Conservation (phyloP, 495 filamentous ascomycete genomes). For the Xylaria acuta region DNA sequence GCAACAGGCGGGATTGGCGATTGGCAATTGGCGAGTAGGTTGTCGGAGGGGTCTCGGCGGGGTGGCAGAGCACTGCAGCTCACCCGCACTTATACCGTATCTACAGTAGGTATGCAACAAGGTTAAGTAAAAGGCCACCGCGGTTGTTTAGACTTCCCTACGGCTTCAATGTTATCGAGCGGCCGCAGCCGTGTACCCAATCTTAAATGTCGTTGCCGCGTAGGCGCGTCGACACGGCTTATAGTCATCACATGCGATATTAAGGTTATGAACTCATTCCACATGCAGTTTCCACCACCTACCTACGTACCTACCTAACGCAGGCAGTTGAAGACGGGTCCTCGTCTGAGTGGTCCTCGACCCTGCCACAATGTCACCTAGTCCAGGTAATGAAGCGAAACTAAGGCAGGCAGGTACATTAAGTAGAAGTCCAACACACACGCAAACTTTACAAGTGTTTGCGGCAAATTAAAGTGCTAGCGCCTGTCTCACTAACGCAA, state of each 20-base stretch:
- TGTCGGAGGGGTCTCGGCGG: slow-evolving; percentile 16
- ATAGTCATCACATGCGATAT: neutral
- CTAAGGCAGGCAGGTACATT: neutral
- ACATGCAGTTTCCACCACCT: neutral
- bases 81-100: neutral
- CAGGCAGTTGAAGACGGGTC: neutral
- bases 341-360: slow-evolving; percentile 6
- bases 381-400: neutral
- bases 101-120: too few species aligned
- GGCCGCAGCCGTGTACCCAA: neutral
- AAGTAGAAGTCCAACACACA: neutral
- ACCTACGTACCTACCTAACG: neutral
- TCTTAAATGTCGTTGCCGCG: neutral
- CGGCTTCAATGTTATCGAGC: too few species aligned
- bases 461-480: neutral
- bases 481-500: neutral
- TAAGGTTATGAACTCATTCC: neutral
- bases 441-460: neutral
- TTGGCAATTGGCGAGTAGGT: neutral
- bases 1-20: slow-evolving; percentile 8
- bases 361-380: slow-evolving; percentile 4
- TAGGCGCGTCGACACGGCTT: neutral
- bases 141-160: too few species aligned
- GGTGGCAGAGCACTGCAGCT: slow-evolving; percentile 1
- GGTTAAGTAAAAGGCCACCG: too few species aligned